Base-by-base conservation (phyloP, 805 yeast genomes). In the Lachancea sp. region DNA sequence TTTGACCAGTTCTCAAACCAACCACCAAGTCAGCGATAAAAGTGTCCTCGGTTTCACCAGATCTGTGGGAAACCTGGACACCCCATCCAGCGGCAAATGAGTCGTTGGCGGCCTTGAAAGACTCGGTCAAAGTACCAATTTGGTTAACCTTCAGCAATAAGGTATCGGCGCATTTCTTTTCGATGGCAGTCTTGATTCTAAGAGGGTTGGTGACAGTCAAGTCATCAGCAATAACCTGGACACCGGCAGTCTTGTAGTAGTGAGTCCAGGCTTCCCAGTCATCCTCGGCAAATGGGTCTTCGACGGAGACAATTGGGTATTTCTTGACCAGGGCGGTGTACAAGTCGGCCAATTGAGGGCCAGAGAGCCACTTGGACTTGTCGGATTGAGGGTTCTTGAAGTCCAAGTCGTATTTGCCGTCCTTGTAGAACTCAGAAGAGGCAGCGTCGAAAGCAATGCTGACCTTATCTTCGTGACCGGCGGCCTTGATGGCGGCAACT, bases 1-100 rank as follows among this genome's bases (percentile, higher is more conserved):
- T 85, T 78, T 90, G 97, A 69, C 97, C 98, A 55, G 95, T 62
- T 81, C 97, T 87, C 70, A 90, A 78, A 78, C 97, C 97, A 61
- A 92, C 98, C 63, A 87, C 76, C 68, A 90, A 79, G 73, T 90
- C 97, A 65, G 98, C 97, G 70, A 90, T 90, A 77, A 86, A 82
- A 63, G 94, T 83, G 74, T 92, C 98, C 77, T 92, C 98, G 56
- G 97, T 89, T 80, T 90, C 98, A 76, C 98, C 98, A 60, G 97
- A 89, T 81, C 98, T 88, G 87, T 90, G 98, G 64, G 97, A 89
- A 62, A 92, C 97, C 97, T 90, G 88, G 66, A 89, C 96, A 78
- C 97, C 97, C 98, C 98, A 90, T 66, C 87, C 87, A 52, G 96
- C 96, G 52, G 78, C 81, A 74, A 79, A 89, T 45, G 97, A 84